Percentiles rank a stretch among this genome's conserved stretches.
phyloP scores from a whole-genome alignment of 768 basidiomycete genomes.

The Cystobasidium onofrii region DNA sequence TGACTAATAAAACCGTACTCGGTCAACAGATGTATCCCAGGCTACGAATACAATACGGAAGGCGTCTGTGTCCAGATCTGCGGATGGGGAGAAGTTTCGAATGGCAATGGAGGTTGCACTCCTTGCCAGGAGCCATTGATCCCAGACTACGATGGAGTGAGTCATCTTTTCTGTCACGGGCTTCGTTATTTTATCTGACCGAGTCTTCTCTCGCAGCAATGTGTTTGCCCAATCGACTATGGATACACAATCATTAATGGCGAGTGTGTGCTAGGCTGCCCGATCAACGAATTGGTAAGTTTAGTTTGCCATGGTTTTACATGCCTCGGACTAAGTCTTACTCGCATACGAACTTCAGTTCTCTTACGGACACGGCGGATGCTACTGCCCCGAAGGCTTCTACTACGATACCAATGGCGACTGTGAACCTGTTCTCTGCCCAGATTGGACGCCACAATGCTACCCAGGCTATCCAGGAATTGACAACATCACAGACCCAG shows the following conservation, averaged over 20 bases:
- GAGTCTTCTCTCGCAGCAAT: background rate
- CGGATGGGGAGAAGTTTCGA: background rate
- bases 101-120: background rate
- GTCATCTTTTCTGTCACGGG: background rate
- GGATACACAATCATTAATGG: conserved; percentile 6
- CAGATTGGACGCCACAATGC: background rate
- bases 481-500: background rate
- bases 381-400: conserved; percentile 17
- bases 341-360: background rate
- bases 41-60: background rate
- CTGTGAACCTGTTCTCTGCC: background rate
- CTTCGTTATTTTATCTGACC: background rate
- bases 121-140: background rate
- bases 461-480: conserved; percentile 1
- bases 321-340: no score
- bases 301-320: no score
- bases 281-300: conserved; percentile 5
- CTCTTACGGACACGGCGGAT: background rate
- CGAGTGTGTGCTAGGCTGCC: conserved; percentile 6
- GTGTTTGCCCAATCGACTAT: background rate
- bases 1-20: no score
- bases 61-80: conserved; percentile 8
- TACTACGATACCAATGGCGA: conserved; percentile 10
- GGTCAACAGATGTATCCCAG: background rate
- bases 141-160: conserved; percentile 1